phyloP scores from a whole-genome alignment of 2,329 filamentous ascomycete genomes.

The Colletotrichum agaves region DNA sequence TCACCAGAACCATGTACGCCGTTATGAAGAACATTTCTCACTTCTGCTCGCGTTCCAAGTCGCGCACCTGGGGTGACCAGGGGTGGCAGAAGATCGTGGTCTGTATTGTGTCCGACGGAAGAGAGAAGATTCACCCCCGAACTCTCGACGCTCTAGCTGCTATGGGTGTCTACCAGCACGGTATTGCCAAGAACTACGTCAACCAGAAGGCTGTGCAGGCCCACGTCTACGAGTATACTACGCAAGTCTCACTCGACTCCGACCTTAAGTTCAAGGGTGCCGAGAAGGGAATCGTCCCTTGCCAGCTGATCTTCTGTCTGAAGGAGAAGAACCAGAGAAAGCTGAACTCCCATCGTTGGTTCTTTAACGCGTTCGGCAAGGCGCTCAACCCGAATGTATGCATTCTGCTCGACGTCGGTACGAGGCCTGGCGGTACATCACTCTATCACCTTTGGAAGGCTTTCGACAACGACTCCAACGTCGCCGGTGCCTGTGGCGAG shows the following conservation, averaged over 20 bases:
- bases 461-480: conserved; percentile 97
- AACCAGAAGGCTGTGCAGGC: conserved; percentile 95
- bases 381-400: conserved; percentile 96
- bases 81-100: conserved; percentile 99
- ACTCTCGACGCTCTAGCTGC: conserved; percentile 95
- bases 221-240: conserved; percentile 99
- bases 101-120: conserved; percentile 93
- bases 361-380: conserved; percentile 97
- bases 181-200: conserved; percentile 98
- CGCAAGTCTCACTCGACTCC: conserved; percentile 93
- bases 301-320: conserved; percentile 97
- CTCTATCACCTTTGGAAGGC: conserved; percentile 99
- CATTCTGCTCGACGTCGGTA: conserved; percentile 96
- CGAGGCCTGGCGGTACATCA: conserved; percentile 86
- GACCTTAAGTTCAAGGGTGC: conserved; percentile 99
- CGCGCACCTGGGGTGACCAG: conserved; percentile 94
- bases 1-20: conserved; percentile 97
- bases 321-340: conserved; percentile 99
- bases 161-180: conserved; percentile 97
- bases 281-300: conserved; percentile 98
- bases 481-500: conserved; percentile 95
- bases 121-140: conserved; percentile 88
- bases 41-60: conserved; percentile 92
- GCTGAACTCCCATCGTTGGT: conserved; percentile 98
- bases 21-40: conserved; percentile 98